phyloP scores from a whole-genome alignment of 441 rosid species.

The Euphorbia celastroides region DNA sequence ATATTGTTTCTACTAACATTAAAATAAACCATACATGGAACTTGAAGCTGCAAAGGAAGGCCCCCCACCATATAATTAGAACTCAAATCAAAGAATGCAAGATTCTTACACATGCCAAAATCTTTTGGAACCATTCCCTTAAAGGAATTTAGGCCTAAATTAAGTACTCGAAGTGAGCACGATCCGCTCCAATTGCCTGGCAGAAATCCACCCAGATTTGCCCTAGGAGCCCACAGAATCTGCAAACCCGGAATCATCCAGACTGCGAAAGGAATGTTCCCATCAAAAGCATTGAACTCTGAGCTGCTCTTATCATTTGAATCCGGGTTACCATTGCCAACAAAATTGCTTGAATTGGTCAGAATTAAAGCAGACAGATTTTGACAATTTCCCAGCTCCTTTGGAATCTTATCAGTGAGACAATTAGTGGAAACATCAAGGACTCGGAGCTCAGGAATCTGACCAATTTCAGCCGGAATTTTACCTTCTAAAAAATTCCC shows the following conservation, averaged over 20 bases:
- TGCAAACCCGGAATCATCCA: constrained; percentile 34
- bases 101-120: constrained; percentile 42
- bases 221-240: constrained; percentile 70
- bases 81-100: constrained; percentile 61
- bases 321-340: constrained; percentile 16
- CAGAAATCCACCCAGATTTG: constrained; percentile 52
- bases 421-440: constrained; percentile 67
- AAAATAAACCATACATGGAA: constrained; percentile 58
- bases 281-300: constrained; percentile 60
- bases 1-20: constrained; percentile 51
- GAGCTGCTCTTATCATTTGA: constrained; percentile 19
- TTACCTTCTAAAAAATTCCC: constrained; percentile 49
- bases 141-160: constrained; percentile 48
- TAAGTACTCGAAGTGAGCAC: constrained; percentile 50
- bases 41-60: constrained; percentile 41
- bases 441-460: constrained; percentile 45
- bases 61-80: constrained; percentile 43
- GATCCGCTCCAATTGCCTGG: constrained; percentile 37
- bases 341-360: constrained; percentile 41
- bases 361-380: constrained; percentile 43
- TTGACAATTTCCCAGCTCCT: constrained; percentile 41
- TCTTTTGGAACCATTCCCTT: constrained; percentile 36
- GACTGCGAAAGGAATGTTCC: constrained; percentile 40
- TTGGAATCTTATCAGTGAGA: constrained; percentile 46
- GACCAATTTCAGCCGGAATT: constrained; percentile 54